phyloP scores from a whole-genome alignment of 2,329 filamentous ascomycete species.

The Apiospora rasikravindrae region DNA sequence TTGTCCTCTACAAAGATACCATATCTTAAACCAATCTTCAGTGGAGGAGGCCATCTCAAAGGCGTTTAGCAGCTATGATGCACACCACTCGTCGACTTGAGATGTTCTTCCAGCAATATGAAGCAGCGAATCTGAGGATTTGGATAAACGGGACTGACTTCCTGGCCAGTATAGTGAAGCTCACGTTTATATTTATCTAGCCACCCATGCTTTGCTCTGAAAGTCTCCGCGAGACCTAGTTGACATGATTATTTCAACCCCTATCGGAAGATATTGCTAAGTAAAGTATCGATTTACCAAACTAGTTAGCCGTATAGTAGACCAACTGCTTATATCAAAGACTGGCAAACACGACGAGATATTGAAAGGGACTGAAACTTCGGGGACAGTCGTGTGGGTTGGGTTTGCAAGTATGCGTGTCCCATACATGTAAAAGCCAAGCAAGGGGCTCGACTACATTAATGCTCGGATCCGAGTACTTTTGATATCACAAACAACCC shows the following conservation, averaged over 20 bases:
- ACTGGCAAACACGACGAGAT: not conserved
- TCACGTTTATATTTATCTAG: no score
- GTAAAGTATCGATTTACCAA: not conserved
- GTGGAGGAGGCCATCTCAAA: not conserved
- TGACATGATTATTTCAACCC: not conserved
- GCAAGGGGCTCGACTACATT: not conserved
- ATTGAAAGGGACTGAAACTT: not conserved
- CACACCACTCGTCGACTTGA: not conserved
- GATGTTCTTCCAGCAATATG: no score
- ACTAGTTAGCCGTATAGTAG: not conserved
- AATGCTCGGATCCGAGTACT: not conserved
- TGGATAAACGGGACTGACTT: no score
- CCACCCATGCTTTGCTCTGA: not conserved
- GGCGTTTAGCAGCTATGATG: not conserved
- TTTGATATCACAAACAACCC: not conserved
- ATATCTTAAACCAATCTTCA: not conserved
- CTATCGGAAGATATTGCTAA: not conserved
- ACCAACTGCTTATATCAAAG: not conserved
- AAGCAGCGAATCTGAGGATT: no score
- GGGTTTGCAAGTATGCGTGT: not conserved
- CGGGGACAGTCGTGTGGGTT: not conserved
- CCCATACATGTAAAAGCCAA: not conserved
- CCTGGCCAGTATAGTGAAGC: no score
- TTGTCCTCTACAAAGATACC: not conserved
- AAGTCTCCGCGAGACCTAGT: not conserved